Conservation (phyloP, 352 stramenopile species). For the Phytopythium mirpurense region DNA sequence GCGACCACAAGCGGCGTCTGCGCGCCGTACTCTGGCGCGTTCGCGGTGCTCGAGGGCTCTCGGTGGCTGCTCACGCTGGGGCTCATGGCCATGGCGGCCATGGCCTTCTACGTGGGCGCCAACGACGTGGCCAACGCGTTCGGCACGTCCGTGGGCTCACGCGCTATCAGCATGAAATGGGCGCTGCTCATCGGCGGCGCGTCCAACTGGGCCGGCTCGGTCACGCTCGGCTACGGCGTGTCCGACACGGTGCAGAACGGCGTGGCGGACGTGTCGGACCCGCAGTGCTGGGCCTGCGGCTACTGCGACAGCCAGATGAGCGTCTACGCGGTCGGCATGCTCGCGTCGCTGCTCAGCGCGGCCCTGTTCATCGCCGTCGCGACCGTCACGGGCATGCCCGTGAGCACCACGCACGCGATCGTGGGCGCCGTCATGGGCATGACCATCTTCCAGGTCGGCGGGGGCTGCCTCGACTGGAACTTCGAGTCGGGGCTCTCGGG, state of each 20-base stretch:
- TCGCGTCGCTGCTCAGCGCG: conserved; percentile 39
- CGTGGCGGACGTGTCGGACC: conserved; percentile 18
- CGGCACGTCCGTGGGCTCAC: conserved; percentile 75
- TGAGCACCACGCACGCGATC: conserved; percentile 73
- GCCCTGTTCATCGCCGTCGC: conserved; percentile 44
- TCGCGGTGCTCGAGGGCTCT: conserved; percentile 11
- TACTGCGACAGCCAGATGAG: conserved; percentile 43
- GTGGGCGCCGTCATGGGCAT: conserved; percentile 68
- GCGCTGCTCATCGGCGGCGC: conserved; percentile 64
- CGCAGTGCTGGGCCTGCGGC: conserved; percentile 20
- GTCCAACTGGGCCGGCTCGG: conserved; percentile 71
- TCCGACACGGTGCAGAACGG: conserved; percentile 67
- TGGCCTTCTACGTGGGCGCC: conserved; percentile 42
- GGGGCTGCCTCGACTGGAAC: conserved; percentile 26
- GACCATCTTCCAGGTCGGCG: conserved; percentile 35
- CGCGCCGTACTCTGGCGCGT: conserved; percentile 14
- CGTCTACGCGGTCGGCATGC: conserved; percentile 64
- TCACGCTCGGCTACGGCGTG: conserved; percentile 70
- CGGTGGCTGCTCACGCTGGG: conserved; percentile 12
- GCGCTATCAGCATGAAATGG: conserved; percentile 57
- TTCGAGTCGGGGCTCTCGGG: conserved; percentile 28
- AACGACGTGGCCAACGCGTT: conserved; percentile 89
- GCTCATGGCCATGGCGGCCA: conserved; percentile 14
- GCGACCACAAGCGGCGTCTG: conserved; percentile 8
- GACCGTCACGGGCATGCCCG: conserved; percentile 50